Evolutionary conservation across 140 eudicot genomes (phyloP).

Genomic region (Stevia rebaudiana): DNA sequence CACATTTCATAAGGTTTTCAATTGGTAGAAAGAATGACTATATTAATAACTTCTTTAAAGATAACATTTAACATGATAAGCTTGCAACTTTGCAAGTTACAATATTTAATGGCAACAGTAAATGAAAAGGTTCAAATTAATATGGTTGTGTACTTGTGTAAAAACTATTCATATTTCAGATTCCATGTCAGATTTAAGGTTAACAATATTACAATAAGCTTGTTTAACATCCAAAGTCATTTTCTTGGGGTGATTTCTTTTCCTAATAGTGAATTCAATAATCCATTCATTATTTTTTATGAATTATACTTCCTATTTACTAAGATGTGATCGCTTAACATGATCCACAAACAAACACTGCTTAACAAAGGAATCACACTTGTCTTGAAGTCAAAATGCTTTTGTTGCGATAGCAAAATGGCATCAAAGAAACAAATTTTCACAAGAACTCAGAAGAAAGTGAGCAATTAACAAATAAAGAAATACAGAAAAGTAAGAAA

Average conservation of each 20-base stretch:
- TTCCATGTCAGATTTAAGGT: background rate
- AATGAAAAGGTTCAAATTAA: too few relatives aligned
- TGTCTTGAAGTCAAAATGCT: background rate
- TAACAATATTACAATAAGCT: background rate
- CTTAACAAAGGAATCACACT: background rate
- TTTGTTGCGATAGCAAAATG: background rate
- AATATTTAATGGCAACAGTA: background rate
- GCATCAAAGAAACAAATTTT: background rate
- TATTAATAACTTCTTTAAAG: background rate
- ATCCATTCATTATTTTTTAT: background rate
- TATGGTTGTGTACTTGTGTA: background rate
- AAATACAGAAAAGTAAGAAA: background rate
- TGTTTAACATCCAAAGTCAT: background rate
- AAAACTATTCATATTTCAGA: background rate
- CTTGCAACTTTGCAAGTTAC: too few relatives aligned
- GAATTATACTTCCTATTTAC: background rate
- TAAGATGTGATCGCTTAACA: background rate
- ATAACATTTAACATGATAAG: background rate
- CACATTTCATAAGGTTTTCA: background rate
- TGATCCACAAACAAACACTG: background rate
- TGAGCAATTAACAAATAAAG: background rate
- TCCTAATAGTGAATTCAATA: background rate
- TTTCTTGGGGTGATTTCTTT: background rate
- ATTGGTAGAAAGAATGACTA: background rate
- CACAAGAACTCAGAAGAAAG: constrained; percentile 2